phyloP scores from a whole-genome alignment of 1,284 basidiomycete genomes.

The Limonomyces culmigenus region DNA sequence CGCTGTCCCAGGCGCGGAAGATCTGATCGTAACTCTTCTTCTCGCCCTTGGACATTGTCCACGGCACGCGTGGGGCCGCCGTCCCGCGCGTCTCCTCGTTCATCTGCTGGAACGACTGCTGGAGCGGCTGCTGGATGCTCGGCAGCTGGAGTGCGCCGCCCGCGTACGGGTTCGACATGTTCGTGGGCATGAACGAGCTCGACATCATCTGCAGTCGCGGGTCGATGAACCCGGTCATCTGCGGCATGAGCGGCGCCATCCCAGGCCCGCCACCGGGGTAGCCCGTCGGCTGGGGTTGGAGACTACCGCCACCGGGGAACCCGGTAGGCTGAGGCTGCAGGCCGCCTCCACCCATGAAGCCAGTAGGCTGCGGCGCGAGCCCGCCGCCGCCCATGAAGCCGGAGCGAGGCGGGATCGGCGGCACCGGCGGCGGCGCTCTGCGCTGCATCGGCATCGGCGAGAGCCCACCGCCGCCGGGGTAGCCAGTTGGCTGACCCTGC shows the following conservation, averaged over 20 bases:
- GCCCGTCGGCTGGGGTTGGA: constrained; percentile 40
- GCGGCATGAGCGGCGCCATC: constrained; percentile 41
- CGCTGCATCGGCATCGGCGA: constrained; percentile 31
- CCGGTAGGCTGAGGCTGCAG: constrained; percentile 43
- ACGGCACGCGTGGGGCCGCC: constrained; percentile 65
- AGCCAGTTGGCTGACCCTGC: constrained; percentile 23
- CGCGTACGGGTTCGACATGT: constrained; percentile 41
- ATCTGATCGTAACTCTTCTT: constrained; percentile 96
- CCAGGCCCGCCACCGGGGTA: constrained; percentile 24
- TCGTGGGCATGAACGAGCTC: constrained; percentile 72
- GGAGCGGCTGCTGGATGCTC: constrained; percentile 50
- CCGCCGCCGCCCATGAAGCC: background rate
- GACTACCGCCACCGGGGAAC: constrained; percentile 27
- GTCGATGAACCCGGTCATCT: constrained; percentile 73
- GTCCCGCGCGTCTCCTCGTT: constrained; percentile 62
- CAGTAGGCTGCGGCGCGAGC: constrained; percentile 2
- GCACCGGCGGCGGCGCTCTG: constrained; percentile 29
- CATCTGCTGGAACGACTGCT: constrained; percentile 67
- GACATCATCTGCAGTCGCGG: constrained; percentile 76
- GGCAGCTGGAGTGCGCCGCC: constrained; percentile 42
- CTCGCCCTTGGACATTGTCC: constrained; percentile 81
- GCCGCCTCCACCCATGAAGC: constrained; percentile 18
- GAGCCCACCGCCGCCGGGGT: constrained; percentile 18
- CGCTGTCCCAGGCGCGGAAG: constrained; percentile 89
- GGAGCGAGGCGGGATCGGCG: constrained; percentile 41